Conservation (phyloP, 257 asterid species). For the Scutellaria baicalensis region DNA sequence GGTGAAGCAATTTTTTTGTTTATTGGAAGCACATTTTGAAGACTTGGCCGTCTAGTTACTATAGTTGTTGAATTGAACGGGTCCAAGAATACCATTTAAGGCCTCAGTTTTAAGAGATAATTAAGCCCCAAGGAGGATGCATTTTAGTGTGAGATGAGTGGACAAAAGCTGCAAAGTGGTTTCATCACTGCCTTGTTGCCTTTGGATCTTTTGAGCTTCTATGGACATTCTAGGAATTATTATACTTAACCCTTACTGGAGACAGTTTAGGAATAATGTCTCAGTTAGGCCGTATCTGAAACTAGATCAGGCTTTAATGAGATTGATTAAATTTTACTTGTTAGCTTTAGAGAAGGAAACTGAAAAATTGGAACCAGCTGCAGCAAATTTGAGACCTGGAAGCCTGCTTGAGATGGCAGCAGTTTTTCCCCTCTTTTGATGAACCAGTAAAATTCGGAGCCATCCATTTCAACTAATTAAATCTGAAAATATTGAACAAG, state of each 20-base stretch:
- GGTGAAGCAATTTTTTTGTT: neutral
- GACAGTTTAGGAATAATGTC: conserved; percentile 3
- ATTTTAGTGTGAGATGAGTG: neutral
- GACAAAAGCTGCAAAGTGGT: conserved; percentile 8
- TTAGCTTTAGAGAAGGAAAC: neutral
- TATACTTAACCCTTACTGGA: neutral
- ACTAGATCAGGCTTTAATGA: neutral
- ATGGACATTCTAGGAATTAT: neutral
- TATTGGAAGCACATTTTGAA: neutral
- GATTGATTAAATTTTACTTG: neutral
- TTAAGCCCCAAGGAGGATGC: conserved; percentile 10
- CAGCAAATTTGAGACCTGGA: neutral
- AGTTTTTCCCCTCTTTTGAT: neutral
- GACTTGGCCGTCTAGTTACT: neutral
- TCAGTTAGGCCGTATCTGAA: neutral
- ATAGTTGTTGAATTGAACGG: neutral
- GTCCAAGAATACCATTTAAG: neutral
- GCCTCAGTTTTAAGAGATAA: neutral
- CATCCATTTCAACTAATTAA: neutral
- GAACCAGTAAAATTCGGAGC: neutral
- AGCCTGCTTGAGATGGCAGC: neutral
- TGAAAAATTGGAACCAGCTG: conserved; percentile 5
- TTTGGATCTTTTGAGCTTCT: conserved; percentile 9
- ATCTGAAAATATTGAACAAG: conserved; percentile 1
- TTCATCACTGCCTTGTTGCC: neutral